Base-by-base conservation (phyloP, 208 protist species). In the Entamoeba dispar region DNA sequence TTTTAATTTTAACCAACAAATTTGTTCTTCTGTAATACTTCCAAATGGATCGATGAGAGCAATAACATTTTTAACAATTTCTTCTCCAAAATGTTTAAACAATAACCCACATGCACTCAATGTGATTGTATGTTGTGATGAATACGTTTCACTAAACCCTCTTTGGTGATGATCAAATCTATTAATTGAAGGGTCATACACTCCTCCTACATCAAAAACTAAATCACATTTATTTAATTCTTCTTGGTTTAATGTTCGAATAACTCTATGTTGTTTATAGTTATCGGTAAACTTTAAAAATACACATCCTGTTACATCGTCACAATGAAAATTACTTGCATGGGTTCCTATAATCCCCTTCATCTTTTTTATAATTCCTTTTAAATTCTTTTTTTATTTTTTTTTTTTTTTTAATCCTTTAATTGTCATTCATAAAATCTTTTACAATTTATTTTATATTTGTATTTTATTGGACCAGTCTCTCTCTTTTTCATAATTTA, bases 111-210 rank as follows among this genome's bases (percentile, higher is more conserved):
- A 97, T 49, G 96, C 97, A 49, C 96, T 97, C 12, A 98, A 95
- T 49, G 96, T 97, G 34, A 96, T 98, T 34, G 96, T 94, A 93
- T 97, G 96, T 14, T 93, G 94, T 19, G 95, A 95, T 43, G 93
- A 95, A 95, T 98, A 98, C 5, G 95, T 98, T 38, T 95, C 96
- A n/a, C 96, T 95, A 94, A 98, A 98, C 38, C 94, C 96, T 15
- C 94, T 93, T 96, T 99, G 98, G 94, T 98, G 98, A 95, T 98
- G 98, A 94, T 98, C 98, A 93, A 96, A 98, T 57, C 90, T 52
- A n/a, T 93, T 51, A 22, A 38, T 95, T 0, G 19, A 15, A 49
- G 95, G 95, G 93, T 98, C 96, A 95, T 98, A 98, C 47, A 97
- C 94, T 49, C 96, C 97, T 91, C 98, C 98, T 47, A 99, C 97